Base-by-base conservation (phyloP, 768 basidiomycete genomes). In the Termitomyces eurrhizus region DNA sequence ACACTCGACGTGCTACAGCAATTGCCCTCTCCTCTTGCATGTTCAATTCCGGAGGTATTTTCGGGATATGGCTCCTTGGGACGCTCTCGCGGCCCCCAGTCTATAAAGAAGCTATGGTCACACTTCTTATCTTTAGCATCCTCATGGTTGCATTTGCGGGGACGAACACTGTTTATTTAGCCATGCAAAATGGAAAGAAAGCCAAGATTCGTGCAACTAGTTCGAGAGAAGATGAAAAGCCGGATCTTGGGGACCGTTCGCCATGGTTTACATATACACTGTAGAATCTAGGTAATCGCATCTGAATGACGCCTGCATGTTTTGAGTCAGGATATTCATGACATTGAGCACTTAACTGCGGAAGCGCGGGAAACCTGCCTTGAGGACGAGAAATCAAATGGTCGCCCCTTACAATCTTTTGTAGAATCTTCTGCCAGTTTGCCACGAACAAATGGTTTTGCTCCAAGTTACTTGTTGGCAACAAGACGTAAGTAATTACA, bases 41-140 rank as follows among this genome's bases (percentile, higher is more conserved):
- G 75, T 81, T 81, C 29, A 86, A 85, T 66, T 72, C 77, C 0
- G 84, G 85, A 16, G 84, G 84, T 2, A 85, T 88, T 53, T 78
- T 87, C 41, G 76, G 79, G 0, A 86, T 83, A 0, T 87, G 85
- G 84, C 76, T 85, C 8, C 68, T 85, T 29, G 85, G 83, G 13
- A 65, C 73, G 6, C 66, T 85, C 16, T 83, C 82, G 3, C 72
- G 77, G 1, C 71, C 79, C 1, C 84, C 85, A 11, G 62, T 73
- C 18, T 87, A 85, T 66, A 77, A 67, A 3, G 74, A 74, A 56
- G 85, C 81, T 0, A 80, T 81, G 4, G 73, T 78, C 33, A 70
- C 70, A 33, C 69, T 80, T 8, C 64, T 80, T 32, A 63, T 71
- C 4, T 77, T 79, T 62, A 76, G 80, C 1, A 66, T 77, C 8